Conservation (phyloP, 805 yeast genomes). For the Candida sakaeoensis region DNA sequence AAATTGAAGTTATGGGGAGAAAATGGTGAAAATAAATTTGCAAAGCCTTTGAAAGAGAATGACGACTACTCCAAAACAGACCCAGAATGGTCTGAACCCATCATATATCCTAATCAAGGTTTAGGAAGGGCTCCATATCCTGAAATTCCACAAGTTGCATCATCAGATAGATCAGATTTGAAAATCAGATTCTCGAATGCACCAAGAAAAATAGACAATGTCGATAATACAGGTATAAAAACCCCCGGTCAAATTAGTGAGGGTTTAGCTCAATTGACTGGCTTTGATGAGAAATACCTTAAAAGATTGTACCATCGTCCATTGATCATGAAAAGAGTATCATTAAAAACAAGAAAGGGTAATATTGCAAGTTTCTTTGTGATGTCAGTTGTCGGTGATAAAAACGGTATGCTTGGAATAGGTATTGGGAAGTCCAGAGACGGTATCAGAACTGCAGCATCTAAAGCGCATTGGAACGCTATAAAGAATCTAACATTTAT, state of each 20-base stretch:
- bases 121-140: constrained; percentile 53
- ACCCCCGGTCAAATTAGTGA: constrained; percentile 39
- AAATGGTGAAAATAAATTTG: constrained; percentile 45
- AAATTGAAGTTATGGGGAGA: constrained; percentile 30
- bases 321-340: constrained; percentile 71
- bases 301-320: constrained; percentile 61
- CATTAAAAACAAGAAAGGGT: constrained; percentile 90
- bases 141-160: constrained; percentile 50
- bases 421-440: constrained; percentile 92
- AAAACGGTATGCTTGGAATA: constrained; percentile 88
- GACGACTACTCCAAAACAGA: constrained; percentile 70
- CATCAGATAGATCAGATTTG: constrained; percentile 47
- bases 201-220: constrained; percentile 10
- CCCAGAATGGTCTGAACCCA: constrained; percentile 69
- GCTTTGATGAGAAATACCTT: constrained; percentile 60
- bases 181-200: constrained; percentile 31
- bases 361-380: constrained; percentile 80
- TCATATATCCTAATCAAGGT: constrained; percentile 48
- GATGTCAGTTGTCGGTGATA: constrained; percentile 86
- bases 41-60: constrained; percentile 44
- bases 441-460: constrained; percentile 68
- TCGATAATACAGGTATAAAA: constrained; percentile 13
- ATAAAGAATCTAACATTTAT: constrained; percentile 76
- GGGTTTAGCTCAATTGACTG: constrained; percentile 60
- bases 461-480: constrained; percentile 91